Evolutionary conservation across 1,139 yeast species (phyloP).

Genomic region (Magnusiomyces ingens): DNA sequence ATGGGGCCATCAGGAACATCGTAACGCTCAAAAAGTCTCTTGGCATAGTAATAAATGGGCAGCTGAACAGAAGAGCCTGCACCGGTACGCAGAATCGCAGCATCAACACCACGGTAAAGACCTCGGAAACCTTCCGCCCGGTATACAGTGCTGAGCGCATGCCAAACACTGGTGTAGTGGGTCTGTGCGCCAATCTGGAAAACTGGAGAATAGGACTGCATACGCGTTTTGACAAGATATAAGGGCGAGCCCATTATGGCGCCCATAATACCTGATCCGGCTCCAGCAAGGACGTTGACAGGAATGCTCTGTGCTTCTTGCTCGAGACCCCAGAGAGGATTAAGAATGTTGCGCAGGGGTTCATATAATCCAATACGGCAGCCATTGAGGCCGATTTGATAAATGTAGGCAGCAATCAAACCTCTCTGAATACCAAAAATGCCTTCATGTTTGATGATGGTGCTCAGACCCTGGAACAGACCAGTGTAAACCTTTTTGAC

Average conservation of each 20-base stretch:
- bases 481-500: constrained; percentile 62
- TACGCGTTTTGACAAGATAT: constrained; percentile 85
- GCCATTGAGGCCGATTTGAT: constrained; percentile 87
- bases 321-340: constrained; percentile 50
- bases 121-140: constrained; percentile 70
- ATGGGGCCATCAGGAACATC: constrained; percentile 57
- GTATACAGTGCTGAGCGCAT: constrained; percentile 61
- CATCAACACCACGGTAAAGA: constrained; percentile 84
- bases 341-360: constrained; percentile 62
- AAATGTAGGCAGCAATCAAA: constrained; percentile 51
- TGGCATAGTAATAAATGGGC: constrained; percentile 83
- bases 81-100: constrained; percentile 90
- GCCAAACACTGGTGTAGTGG: constrained; percentile 60
- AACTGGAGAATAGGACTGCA: constrained; percentile 78
- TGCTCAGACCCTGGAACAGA: constrained; percentile 73
- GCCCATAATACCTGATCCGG: constrained; percentile 80
- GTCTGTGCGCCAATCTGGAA: constrained; percentile 87
- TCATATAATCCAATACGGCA: constrained; percentile 92
- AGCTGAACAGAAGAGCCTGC: constrained; percentile 93
- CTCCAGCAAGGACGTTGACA: constrained; percentile 74
- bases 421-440: constrained; percentile 86
- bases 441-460: constrained; percentile 79
- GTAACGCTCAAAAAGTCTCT: constrained; percentile 47
- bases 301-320: constrained; percentile 42
- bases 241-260: constrained; percentile 88